A percentile compares a stretch with the other conserved stretches of the same genome.
phyloP scores from a whole-genome alignment of 169 alveolate species.

The Eimeria praecox region DNA sequence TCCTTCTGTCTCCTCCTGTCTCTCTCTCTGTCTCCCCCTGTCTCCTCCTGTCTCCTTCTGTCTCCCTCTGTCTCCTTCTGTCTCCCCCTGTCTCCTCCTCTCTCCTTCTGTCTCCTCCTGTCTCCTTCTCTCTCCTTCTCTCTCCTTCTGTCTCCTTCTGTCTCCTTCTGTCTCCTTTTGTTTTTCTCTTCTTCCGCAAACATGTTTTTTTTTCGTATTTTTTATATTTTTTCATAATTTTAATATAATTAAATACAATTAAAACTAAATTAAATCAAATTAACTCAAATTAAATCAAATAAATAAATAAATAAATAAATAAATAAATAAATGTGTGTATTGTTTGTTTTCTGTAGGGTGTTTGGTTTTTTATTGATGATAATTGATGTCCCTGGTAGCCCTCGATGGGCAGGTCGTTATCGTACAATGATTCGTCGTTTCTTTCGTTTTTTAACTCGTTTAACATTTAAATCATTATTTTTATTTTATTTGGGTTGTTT shows the following conservation, averaged over 20 bases:
- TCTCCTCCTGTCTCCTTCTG: background rate
- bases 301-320: too few relatives aligned
- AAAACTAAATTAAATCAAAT: too few relatives aligned
- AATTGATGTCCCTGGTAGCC: conserved; percentile 95
- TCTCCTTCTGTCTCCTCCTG: background rate
- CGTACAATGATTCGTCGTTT: conserved; percentile 90
- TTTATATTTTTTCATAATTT: too few relatives aligned
- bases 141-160: background rate
- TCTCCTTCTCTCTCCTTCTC: background rate
- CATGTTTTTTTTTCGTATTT: too few relatives aligned
- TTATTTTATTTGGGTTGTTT: conserved; percentile 89
- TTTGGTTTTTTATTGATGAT: conserved; percentile 92
- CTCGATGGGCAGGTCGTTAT: conserved; percentile 95
- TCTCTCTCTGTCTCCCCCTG: background rate
- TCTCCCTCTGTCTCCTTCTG: background rate
- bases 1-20: background rate
- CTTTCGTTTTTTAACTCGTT: conserved; percentile 91
- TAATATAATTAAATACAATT: too few relatives aligned
- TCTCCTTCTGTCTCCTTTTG: background rate
- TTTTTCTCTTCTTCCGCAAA: background rate
- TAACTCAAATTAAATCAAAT: too few relatives aligned
- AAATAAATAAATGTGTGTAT: background rate
- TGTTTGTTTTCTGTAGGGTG: conserved; percentile 81
- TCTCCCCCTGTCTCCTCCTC: background rate
- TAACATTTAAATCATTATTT: conserved; percentile 93